Percentiles rank a stretch among this genome's conserved stretches.
Conservation (phyloP, 1,284 basidiomycete species). For the Bjerkandera adusta region DNA sequence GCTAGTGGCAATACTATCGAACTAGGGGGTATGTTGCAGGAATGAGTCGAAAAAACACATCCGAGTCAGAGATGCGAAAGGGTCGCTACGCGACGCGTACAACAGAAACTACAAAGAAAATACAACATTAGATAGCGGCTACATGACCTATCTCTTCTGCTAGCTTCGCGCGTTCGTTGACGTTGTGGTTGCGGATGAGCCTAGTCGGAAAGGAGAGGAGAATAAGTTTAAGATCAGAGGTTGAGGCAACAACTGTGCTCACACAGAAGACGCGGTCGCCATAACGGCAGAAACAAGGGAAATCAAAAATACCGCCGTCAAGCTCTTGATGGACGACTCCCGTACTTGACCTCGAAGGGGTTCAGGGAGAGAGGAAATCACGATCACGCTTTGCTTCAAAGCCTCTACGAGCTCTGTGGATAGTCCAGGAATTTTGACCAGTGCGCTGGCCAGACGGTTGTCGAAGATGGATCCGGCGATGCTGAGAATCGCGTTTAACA, state of each 20-base stretch:
- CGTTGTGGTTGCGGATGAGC: slow-evolving; percentile 1
- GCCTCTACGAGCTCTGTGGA: slow-evolving; percentile 1
- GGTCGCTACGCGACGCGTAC: no score
- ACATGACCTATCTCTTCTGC: no score
- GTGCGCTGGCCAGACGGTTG: slow-evolving; percentile 7
- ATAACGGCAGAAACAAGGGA: neutral
- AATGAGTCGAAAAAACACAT: no score
- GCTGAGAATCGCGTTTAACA: neutral
- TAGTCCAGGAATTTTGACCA: slow-evolving; percentile 5
- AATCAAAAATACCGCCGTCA: slow-evolving; percentile 9
- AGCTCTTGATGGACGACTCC: slow-evolving; percentile 1
- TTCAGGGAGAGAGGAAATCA: slow-evolving; percentile 11
- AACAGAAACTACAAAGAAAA: no score
- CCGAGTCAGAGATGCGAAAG: no score
- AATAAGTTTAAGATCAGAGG: neutral
- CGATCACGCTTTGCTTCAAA: slow-evolving; percentile 8
- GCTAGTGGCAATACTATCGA: no score
- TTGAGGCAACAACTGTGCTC: neutral
- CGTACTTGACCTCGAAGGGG: slow-evolving; percentile 7
- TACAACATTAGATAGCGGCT: no score
- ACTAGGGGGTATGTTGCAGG: no score
- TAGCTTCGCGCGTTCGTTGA: slow-evolving; percentile 4
- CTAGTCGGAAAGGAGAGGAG: no score
- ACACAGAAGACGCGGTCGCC: slow-evolving; percentile 1
- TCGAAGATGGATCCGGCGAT: slow-evolving; percentile 12